Conservation (phyloP, 2,329 filamentous ascomycete genomes). For the Hypoxylon sp. region DNA sequence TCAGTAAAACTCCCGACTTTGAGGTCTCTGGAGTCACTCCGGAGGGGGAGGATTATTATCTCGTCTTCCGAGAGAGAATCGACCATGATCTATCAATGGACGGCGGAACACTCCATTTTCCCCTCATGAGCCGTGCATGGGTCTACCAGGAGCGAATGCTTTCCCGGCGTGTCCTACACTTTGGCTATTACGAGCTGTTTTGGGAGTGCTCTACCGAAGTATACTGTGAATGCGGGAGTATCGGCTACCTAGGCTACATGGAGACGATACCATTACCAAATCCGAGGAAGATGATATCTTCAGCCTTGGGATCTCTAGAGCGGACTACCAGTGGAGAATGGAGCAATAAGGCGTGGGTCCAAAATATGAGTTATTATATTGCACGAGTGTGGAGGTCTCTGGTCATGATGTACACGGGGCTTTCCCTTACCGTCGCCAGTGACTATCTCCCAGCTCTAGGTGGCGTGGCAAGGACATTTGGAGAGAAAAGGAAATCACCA, state of each 20-base stretch:
- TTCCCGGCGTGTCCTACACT: conserved; percentile 22
- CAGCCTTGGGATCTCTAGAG: neutral
- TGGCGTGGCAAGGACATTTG: conserved; percentile 10
- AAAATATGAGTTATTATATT: neutral
- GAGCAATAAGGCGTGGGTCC: conserved; percentile 5
- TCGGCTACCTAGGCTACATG: conserved; percentile 1
- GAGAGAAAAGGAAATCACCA: conserved; percentile 1
- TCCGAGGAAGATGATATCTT: neutral
- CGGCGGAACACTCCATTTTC: conserved; percentile 9
- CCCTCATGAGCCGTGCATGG: conserved; percentile 30
- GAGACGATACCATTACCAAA: conserved; percentile 1
- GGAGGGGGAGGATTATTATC: conserved; percentile 5
- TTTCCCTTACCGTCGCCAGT: neutral
- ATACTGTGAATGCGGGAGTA: conserved; percentile 6
- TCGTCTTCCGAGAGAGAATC: conserved; percentile 9
- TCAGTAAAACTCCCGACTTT: conserved; percentile 7
- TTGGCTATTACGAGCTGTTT: conserved; percentile 28
- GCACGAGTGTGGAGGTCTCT: conserved; percentile 13
- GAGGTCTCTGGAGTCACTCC: conserved; percentile 9
- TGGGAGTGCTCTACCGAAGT: conserved; percentile 21
- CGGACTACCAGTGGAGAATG: neutral
- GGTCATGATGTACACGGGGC: conserved; percentile 4
- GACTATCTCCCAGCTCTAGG: conserved; percentile 7
- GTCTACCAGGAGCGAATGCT: conserved; percentile 35
- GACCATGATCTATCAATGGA: conserved; percentile 10